These are phyloP conservation scores for Volvariella surrecta DNA, from an alignment of 1,284 basidiomycete species.

Conservation along the genomic window DNA sequence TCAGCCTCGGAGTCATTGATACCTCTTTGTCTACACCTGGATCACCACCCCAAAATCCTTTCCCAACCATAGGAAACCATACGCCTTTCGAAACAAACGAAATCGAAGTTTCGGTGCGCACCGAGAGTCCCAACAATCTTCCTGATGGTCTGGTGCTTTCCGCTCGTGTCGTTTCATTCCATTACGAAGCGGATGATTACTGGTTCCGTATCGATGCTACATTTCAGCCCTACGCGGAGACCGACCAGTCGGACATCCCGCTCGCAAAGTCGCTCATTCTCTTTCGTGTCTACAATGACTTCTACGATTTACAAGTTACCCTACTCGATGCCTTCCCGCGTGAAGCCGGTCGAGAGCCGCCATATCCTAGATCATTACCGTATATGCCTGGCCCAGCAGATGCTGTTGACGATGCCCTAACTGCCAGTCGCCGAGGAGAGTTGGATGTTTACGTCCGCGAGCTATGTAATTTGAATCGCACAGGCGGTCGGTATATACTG, in stretches of 20 bases:
- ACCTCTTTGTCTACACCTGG: conserved; percentile 33
- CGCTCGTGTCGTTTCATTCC: conserved; percentile 93
- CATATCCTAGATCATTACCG: conserved; percentile 72
- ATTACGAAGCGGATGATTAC: conserved; percentile 92
- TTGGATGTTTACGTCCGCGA: conserved; percentile 84
- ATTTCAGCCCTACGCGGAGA: conserved; percentile 72
- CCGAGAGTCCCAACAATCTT: conserved; percentile 37
- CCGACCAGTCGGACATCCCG: conserved; percentile 44
- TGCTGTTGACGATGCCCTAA: conserved; percentile 81
- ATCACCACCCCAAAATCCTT: conserved; percentile 18
- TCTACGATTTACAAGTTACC: conserved; percentile 94
- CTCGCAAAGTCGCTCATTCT: conserved; percentile 79
- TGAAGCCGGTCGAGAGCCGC: conserved; percentile 75
- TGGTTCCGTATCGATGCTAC: conserved; percentile 94
- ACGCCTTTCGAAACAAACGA: conserved; percentile 13
- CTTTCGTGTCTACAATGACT: conserved; percentile 96
- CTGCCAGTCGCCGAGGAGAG: conserved; percentile 75
- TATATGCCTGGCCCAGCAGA: conserved; percentile 94
- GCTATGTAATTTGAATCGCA: conserved; percentile 59
- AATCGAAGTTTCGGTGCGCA: conserved; percentile 21
- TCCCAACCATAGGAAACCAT: conserved; percentile 14
- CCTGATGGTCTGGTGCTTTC: conserved; percentile 80
- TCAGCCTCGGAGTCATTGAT: conserved; percentile 88
- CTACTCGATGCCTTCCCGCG: conserved; percentile 82
- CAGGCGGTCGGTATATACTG: conserved; percentile 74